phyloP scores from a whole-genome alignment of 805 yeast species.

The Kurtzmaniella fragi region DNA sequence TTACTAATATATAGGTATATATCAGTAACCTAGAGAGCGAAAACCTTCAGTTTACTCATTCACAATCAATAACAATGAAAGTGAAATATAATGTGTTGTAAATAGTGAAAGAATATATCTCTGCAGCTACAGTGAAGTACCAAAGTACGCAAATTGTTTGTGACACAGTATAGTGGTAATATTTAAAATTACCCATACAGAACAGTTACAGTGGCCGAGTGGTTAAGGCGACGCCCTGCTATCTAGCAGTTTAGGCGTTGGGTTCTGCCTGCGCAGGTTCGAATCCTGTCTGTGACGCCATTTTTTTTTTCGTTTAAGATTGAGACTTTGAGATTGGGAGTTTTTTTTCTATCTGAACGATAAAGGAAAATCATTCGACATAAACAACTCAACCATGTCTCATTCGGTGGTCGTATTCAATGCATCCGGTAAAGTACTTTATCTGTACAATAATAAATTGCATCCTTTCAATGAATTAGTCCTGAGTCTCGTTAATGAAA shows the following conservation, averaged over 20 bases:
- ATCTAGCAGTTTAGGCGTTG: constrained; percentile 40
- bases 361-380: not conserved
- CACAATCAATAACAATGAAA: too few species aligned
- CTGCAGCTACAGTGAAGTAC: too few species aligned
- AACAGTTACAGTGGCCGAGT: constrained; percentile 76
- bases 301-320: constrained; percentile 36
- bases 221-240: constrained; percentile 95
- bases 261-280: constrained; percentile 83
- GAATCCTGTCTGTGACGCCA: constrained; percentile 98
- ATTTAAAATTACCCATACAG: too few species aligned
- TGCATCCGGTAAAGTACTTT: constrained; percentile 31
- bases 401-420: constrained; percentile 33
- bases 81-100: too few species aligned
- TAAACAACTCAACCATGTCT: constrained; percentile 22
- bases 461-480: constrained; percentile 37
- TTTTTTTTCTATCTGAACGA: not conserved
- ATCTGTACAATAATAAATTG: constrained; percentile 30
- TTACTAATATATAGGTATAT: too few species aligned
- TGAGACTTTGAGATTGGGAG: not conserved
- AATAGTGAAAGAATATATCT: too few species aligned
- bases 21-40: too few species aligned
- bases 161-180: too few species aligned
- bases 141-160: too few species aligned
- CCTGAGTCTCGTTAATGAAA: constrained; percentile 29
- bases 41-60: too few species aligned